phyloP scores from a whole-genome alignment of 495 filamentous ascomycete genomes.

The Barbatosphaeria neglecta region DNA sequence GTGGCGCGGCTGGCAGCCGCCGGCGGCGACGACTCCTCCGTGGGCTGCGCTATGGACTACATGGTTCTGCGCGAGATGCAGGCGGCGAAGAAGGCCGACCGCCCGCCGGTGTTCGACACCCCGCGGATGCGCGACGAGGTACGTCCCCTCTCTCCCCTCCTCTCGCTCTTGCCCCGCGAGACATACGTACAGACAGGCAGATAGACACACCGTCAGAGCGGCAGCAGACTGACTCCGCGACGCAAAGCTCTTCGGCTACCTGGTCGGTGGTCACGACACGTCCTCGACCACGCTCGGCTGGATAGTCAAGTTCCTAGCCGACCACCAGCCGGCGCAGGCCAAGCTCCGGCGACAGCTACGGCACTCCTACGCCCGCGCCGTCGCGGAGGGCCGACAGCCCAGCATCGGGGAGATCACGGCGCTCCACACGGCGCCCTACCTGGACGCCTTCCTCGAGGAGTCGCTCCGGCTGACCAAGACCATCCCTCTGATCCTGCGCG shows the following conservation, averaged over 20 bases:
- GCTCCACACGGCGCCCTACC: conserved; percentile 15
- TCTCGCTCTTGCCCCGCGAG: too few relatives aligned
- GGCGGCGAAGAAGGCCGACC: conserved; percentile 9
- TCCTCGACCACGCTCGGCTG: conserved; percentile 8
- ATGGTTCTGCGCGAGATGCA: conserved; percentile 14
- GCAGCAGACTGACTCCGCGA: not conserved
- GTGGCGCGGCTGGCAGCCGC: conserved; percentile 1
- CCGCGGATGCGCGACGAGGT: conserved; percentile 11
- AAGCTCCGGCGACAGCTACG: conserved; percentile 12
- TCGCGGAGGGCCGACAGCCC: conserved; percentile 5
- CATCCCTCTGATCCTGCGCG: conserved; percentile 9
- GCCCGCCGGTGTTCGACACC: conserved; percentile 8
- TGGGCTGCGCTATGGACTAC: conserved; percentile 16
- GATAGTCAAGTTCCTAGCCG: conserved; percentile 16
- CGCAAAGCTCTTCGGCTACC: conserved; percentile 15
- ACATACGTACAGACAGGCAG: too few relatives aligned
- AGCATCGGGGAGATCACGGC: conserved; percentile 13
- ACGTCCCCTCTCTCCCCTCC: not conserved
- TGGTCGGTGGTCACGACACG: conserved; percentile 13
- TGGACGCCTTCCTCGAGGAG: conserved; percentile 29
- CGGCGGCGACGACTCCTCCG: not conserved
- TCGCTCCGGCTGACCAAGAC: conserved; percentile 10
- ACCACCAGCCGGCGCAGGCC: conserved; percentile 11
- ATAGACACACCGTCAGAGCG: too few relatives aligned
- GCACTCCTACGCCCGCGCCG: conserved; percentile 8